Percentiles rank a stretch among this genome's conserved stretches.
Conservation (phyloP, 2,329 filamentous ascomycete genomes). For the Claviceps humidiphila region DNA sequence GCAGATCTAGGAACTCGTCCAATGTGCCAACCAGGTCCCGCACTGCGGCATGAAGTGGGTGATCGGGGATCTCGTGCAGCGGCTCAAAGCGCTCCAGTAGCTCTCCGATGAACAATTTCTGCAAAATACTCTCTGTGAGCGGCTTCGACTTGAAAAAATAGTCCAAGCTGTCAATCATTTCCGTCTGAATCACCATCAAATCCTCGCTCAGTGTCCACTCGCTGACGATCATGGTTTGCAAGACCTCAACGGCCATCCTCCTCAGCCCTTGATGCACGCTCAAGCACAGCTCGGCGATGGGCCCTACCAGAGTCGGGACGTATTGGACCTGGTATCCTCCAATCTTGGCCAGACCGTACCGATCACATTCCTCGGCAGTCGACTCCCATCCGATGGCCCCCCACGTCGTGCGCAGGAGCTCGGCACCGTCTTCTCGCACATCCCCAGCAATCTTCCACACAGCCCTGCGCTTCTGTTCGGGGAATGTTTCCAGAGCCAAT, state of each 20-base stretch:
- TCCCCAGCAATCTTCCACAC: slow-evolving; percentile 99
- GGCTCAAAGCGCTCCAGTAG: slow-evolving; percentile 68
- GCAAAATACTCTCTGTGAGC: slow-evolving; percentile 74
- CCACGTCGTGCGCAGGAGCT: slow-evolving; percentile 75
- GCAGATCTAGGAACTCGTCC: slow-evolving; percentile 79
- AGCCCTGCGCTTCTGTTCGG: slow-evolving; percentile 87
- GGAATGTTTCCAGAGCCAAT: slow-evolving; percentile 85
- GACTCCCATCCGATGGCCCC: slow-evolving; percentile 96
- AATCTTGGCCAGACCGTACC: slow-evolving; percentile 70
- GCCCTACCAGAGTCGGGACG: slow-evolving; percentile 79
- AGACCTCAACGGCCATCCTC: slow-evolving; percentile 77
- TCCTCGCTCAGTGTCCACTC: slow-evolving; percentile 96
- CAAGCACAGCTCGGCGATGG: slow-evolving; percentile 85
- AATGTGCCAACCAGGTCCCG: slow-evolving; percentile 71
- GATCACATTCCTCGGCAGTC: slow-evolving; percentile 59
- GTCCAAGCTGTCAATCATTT: slow-evolving; percentile 92
- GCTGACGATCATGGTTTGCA: slow-evolving; percentile 97
- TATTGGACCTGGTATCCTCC: slow-evolving; percentile 98
- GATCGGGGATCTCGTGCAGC: slow-evolving; percentile 51
- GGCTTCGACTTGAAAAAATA: slow-evolving; percentile 79
- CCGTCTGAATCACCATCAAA: slow-evolving; percentile 78
- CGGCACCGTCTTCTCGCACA: slow-evolving; percentile 81
- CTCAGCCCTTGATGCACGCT: slow-evolving; percentile 89
- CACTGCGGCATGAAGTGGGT: slow-evolving; percentile 63
- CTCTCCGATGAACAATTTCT: slow-evolving; percentile 86